Conservation (phyloP, 305 asterid genomes). For the Rubia balearica region DNA sequence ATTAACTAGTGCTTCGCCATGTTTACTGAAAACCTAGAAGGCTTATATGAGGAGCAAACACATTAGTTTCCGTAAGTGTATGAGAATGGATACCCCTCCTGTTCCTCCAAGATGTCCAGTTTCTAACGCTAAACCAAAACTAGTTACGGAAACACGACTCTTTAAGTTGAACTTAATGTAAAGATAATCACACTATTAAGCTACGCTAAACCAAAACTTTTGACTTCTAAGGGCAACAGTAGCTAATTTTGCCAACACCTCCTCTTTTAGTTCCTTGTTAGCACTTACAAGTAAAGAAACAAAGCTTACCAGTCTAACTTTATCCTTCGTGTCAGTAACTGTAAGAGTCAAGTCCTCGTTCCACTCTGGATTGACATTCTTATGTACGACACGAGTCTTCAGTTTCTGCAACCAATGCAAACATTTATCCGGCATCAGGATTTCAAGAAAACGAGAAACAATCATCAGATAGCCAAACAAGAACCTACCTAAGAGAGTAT, state of each 20-base stretch:
- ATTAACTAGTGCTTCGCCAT: neutral
- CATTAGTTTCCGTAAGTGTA: neutral
- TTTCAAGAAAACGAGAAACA: neutral
- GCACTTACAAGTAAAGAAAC: neutral
- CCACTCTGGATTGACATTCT: constrained; percentile 76
- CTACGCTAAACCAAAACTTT: neutral
- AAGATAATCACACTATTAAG: neutral
- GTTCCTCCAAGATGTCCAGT: neutral
- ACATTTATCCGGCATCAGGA: neutral
- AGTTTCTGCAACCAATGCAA: constrained; percentile 39
- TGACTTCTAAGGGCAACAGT: neutral
- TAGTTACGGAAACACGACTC: neutral
- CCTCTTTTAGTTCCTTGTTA: neutral
- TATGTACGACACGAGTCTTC: constrained; percentile 65
- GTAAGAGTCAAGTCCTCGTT: constrained; percentile 71
- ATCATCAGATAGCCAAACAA: neutral
- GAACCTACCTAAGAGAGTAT: neutral
- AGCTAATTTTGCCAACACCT: neutral
- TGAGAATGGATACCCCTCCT: too few species aligned
- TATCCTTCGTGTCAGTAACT: constrained; percentile 40
- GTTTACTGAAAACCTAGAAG: neutral
- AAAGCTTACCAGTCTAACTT: constrained; percentile 54
- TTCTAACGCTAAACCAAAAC: neutral
- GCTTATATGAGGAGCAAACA: neutral
- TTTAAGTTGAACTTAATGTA: neutral